Conservation (phyloP, 1,284 basidiomycete species). For the Ceratobasidium sp. region DNA sequence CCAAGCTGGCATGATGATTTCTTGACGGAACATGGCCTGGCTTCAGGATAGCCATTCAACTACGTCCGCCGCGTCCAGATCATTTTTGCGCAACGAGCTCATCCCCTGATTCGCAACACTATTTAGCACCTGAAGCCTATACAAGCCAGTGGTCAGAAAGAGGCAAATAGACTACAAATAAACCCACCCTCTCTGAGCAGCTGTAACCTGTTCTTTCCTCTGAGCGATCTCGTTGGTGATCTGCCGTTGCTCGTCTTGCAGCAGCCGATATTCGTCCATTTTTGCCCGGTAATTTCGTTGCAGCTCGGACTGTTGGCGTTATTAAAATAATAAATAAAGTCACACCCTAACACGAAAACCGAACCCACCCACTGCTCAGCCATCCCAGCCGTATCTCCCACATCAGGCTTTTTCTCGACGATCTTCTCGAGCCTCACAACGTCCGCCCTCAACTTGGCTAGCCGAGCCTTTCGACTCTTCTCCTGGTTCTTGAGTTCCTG, state of each 20-base stretch:
- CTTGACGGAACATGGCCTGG: slow-evolving; percentile 73
- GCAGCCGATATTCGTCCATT: slow-evolving; percentile 45
- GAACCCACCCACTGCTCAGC: slow-evolving; percentile 50
- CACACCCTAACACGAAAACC: background rate
- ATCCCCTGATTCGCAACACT: slow-evolving; percentile 63
- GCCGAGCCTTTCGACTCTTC: slow-evolving; percentile 61
- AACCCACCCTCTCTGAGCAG: slow-evolving; percentile 49
- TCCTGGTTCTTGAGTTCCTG: slow-evolving; percentile 69
- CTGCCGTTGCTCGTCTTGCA: slow-evolving; percentile 56
- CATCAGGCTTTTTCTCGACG: slow-evolving; percentile 49
- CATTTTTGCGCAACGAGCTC: slow-evolving; percentile 60
- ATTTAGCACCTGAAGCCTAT: slow-evolving; percentile 68
- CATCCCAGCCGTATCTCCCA: slow-evolving; percentile 44
- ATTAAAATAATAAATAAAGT: slow-evolving; percentile 22
- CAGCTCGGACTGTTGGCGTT: slow-evolving; percentile 17
- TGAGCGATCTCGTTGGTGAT: slow-evolving; percentile 51
- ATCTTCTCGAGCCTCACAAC: slow-evolving; percentile 59
- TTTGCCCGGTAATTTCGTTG: slow-evolving; percentile 17
- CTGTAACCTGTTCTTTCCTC: slow-evolving; percentile 49
- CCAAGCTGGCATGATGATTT: slow-evolving; percentile 87
- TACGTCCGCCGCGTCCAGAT: slow-evolving; percentile 70
- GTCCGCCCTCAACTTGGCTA: slow-evolving; percentile 57
- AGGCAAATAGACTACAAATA: slow-evolving; percentile 32
- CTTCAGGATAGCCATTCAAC: slow-evolving; percentile 83
- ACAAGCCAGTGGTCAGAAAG: background rate